A percentile compares a stretch with the other conserved stretches of the same genome.
Evolutionary conservation across 1,284 basidiomycete genomes (phyloP).

Genomic region (Moesziomyces parantarcticus): DNA sequence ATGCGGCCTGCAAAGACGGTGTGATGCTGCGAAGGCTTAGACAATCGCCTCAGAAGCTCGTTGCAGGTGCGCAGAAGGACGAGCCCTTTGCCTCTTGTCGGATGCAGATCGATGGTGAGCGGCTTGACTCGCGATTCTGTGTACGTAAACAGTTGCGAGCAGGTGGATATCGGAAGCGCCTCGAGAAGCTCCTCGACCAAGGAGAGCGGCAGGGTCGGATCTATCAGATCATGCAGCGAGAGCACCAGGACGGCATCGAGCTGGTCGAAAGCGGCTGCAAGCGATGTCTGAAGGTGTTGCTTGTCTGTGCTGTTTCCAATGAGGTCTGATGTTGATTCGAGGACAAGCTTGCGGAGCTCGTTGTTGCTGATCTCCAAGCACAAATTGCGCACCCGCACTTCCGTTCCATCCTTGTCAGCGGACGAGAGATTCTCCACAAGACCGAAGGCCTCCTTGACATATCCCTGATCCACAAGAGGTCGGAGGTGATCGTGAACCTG

Average conservation of each 20-base stretch:
- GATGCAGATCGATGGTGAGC: constrained; percentile 73
- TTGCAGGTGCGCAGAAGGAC: constrained; percentile 84
- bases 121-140: constrained; percentile 49
- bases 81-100: constrained; percentile 85
- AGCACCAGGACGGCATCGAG: constrained; percentile 52
- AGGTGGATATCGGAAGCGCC: constrained; percentile 42
- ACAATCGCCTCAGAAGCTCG: constrained; percentile 83
- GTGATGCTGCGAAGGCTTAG: constrained; percentile 79
- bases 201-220: constrained; percentile 46
- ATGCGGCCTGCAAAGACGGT: constrained; percentile 89
- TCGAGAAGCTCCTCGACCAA: constrained; percentile 59
- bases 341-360: constrained; percentile 38
- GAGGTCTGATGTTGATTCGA: constrained; percentile 24
- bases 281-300: not conserved
- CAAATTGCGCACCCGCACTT: constrained; percentile 30
- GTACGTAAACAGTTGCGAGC: constrained; percentile 56
- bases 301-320: not conserved
- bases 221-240: constrained; percentile 39
- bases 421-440: constrained; percentile 1
- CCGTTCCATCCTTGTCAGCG: constrained; percentile 18
- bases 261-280: constrained; percentile 28
- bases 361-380: constrained; percentile 50
- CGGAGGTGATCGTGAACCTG: constrained; percentile 16
- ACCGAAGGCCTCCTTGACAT: constrained; percentile 18
- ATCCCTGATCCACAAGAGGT: constrained; percentile 7